A percentile compares a stretch with the other conserved stretches of the same genome.
phyloP scores from a whole-genome alignment of 208 protist species.

The Strigomonas galati region DNA sequence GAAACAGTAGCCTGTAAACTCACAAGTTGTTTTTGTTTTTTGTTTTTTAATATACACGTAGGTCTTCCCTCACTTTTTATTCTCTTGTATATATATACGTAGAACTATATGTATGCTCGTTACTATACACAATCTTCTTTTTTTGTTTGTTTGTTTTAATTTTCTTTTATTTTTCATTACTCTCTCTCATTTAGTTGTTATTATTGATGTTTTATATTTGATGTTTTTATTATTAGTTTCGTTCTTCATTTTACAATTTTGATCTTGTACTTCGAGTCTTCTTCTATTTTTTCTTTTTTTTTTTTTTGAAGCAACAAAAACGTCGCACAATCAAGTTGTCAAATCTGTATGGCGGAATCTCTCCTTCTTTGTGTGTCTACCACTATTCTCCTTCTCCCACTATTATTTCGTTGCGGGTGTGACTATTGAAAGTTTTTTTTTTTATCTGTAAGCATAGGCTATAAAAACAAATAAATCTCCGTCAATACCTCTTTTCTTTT shows the following conservation, averaged over 20 bases:
- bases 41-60: not conserved
- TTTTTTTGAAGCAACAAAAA: not conserved
- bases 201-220: not conserved
- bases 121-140: slow-evolving; percentile 7
- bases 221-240: slow-evolving; percentile 1
- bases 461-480: not conserved
- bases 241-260: not conserved
- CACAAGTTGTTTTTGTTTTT: slow-evolving; percentile 3
- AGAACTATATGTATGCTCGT: not conserved
- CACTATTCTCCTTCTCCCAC: not conserved
- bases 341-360: too few species aligned
- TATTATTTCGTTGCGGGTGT: too few species aligned
- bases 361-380: not conserved
- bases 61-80: not conserved
- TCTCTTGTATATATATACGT: not conserved
- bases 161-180: slow-evolving; percentile 8
- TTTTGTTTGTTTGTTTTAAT: slow-evolving; percentile 17
- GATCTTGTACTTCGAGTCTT: too few species aligned
- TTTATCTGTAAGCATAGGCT: not conserved
- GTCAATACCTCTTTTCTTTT: not conserved
- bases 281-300: slow-evolving; percentile 2
- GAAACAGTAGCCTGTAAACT: not conserved
- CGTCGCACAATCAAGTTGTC: too few species aligned
- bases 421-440: not conserved
- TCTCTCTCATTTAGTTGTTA: not conserved